Evolutionary conservation across 1,284 basidiomycete genomes (phyloP), one percentile per base, ranked within the genome.

Genomic region (Neotropicomus parvogracilis): DNA sequence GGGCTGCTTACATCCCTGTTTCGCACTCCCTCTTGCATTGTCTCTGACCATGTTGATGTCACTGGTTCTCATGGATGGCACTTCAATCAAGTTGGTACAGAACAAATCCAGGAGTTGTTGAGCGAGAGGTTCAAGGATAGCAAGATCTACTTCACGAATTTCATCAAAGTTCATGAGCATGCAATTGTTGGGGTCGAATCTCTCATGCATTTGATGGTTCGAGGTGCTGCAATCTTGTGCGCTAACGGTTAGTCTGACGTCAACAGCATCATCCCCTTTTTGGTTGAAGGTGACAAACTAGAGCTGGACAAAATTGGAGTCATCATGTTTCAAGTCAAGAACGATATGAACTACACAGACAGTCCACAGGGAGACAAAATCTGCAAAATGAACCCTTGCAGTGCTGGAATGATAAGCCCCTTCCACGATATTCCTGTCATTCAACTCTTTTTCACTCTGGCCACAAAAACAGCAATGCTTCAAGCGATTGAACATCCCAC

Each of bases 61-160:
- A 6, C 11, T 6, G 11, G 10, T 6, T 39, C 24, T 11, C 4
- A 3, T 27, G 24, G 24, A 7, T 39, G 37, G 24, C 11, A 7
- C n/a, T 39, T 27, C 16, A 39, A 10, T 7, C n/a, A 13, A 11
- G 3, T 4, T 2, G 24, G 10, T 6, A 3, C n/a, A 8, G 2
- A 3, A 4, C 16, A 7, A 14, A 27, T 3, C 1, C n/a, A n/a
- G 6, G 2, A 10, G 34, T 14, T n/a, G n/a, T 47, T 60, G 11
- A 19, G 16, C 2, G 43, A 58, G 10, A 39, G 35, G 3, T 64
- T 64, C 49, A 31, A 35, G 6, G 39, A 58, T 14, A 50, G 55
- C 19, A 36, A 49, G 16, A 55, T 65, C 4, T 55, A 58, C 27
- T 66, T 68, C 57, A 69, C 58, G 31, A 65, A 69, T 38, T 66